Evolutionary conservation across 106 monocot species (phyloP).

Genomic region (Amphibolis antarctica): DNA sequence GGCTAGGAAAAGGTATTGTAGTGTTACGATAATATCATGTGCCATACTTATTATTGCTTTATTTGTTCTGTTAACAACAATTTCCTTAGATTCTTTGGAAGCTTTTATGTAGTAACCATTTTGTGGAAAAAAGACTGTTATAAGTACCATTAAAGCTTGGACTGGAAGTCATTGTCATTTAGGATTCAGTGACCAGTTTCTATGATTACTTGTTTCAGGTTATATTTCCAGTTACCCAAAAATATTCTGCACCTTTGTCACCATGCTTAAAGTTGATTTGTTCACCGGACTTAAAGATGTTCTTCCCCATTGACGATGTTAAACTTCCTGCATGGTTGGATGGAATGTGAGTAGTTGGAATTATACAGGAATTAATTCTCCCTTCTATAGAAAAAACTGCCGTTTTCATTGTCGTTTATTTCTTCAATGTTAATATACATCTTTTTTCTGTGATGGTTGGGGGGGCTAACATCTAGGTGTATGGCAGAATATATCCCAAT

Average conservation of each 20-base stretch:
- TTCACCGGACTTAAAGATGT: constrained; percentile 42
- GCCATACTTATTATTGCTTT: too few relatives aligned
- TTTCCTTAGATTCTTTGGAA: too few relatives aligned
- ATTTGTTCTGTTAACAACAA: too few relatives aligned
- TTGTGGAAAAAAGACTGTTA: too few relatives aligned
- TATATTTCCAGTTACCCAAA: constrained; percentile 55
- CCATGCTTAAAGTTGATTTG: constrained; percentile 68
- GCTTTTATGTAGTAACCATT: too few relatives aligned
- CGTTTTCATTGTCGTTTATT: not conserved
- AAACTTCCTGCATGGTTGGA: constrained; percentile 84
- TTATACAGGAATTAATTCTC: not conserved
- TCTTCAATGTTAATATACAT: not conserved
- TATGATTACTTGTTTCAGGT: constrained; percentile 34
- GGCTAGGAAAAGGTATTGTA: too few relatives aligned
- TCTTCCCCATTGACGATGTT: constrained; percentile 70
- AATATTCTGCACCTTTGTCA: constrained; percentile 38
- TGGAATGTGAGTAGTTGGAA: constrained; percentile 60
- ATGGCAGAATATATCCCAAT: constrained; percentile 80
- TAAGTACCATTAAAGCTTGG: too few relatives aligned
- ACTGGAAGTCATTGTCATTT: too few relatives aligned
- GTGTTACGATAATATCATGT: too few relatives aligned
- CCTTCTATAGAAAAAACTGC: too few relatives aligned
- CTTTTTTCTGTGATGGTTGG: not conserved
- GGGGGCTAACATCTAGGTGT: constrained; percentile 36
- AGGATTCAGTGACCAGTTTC: not conserved